Conservation (phyloP, 768 basidiomycete species). For the Hericium rajendrae region DNA sequence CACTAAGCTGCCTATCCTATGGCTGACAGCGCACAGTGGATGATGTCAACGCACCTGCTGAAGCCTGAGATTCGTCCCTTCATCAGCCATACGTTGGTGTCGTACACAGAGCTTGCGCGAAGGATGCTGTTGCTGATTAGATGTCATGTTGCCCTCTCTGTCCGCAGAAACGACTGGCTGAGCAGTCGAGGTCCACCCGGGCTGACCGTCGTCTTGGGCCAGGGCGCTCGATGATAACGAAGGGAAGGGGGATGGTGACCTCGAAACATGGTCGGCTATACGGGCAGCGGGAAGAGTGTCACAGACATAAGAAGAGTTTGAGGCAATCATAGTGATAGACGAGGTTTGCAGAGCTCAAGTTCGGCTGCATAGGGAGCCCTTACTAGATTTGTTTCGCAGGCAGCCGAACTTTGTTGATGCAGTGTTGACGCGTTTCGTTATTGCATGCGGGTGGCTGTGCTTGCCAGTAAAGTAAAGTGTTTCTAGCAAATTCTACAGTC, state of each 20-base stretch:
- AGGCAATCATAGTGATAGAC: no score
- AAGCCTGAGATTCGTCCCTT: constrained; percentile 84
- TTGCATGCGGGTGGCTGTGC: no score
- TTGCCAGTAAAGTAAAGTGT: no score
- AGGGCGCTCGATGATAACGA: constrained; percentile 17
- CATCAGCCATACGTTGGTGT: constrained; percentile 95
- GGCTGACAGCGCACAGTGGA: not conserved
- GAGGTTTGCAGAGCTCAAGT: no score
- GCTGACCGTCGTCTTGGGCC: not conserved
- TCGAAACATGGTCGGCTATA: constrained; percentile 26
- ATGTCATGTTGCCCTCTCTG: not conserved
- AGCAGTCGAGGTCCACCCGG: not conserved
- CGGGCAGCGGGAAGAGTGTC: constrained; percentile 63
- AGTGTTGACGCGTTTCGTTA: not conserved
- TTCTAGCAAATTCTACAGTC: constrained; percentile 25
- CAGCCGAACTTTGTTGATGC: not conserved
- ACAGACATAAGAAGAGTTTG: constrained; percentile 40
- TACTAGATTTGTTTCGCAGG: no score
- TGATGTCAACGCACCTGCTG: constrained; percentile 57
- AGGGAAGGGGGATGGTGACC: constrained; percentile 13
- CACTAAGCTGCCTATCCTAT: not conserved
- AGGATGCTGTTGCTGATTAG: constrained; percentile 22
- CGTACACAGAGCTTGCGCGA: constrained; percentile 80
- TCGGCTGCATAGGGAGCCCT: no score
- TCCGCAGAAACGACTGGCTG: constrained; percentile 9